Base-by-base conservation (phyloP, 2,329 filamentous ascomycete species). In the Aspergillus niger region DNA sequence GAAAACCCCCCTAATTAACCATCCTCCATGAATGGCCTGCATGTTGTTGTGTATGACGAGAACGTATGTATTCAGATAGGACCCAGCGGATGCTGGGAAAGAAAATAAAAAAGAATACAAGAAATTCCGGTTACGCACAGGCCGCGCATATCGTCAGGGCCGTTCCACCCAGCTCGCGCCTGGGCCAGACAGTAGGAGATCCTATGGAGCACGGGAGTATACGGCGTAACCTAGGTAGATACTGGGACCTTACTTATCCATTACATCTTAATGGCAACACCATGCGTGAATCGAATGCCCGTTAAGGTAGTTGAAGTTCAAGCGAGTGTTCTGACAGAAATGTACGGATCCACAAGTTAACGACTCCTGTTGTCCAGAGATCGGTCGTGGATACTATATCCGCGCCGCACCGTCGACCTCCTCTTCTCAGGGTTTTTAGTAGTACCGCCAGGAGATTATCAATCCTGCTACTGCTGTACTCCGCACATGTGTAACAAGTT, bases 11-110 rank as follows among this genome's bases (percentile, higher is more conserved):
- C 44, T 60, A 55, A 61, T 58, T 56, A 52, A 38, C 55, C 51
- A 52, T 28, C 51, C 51, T n/a, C 47, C 49, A 51, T 44, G 57
- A 59, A 59, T 60, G 62, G 62, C 59, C 61, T 64, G 62, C 57
- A 64, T 57, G 38, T 56, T 26, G 26, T 26, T 15, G 10, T 58
- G 59, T 62, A 47, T 53, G 26, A 62, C 62, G 2, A 26, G 36
- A 54, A 51, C n/a, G 30, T 51, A 38, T 11, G 20, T 20, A 20
- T 10, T 38, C 22, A 24, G 28, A 17, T 30, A 44, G 26, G 26
- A 50, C 7, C 28, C n/a, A 50, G 24, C 32, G 15, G 26, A 50
- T n/a, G 26, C n/a, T 50, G 15, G 28, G 22, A 22, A 5, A 41
- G 17, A 20, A 39, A 13, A 48, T 30, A 22, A 22, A 32, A 22